A percentile compares a stretch with the other conserved stretches of the same genome.
Conservation (phyloP, 345 rosid species). For the Viola odorata region DNA sequence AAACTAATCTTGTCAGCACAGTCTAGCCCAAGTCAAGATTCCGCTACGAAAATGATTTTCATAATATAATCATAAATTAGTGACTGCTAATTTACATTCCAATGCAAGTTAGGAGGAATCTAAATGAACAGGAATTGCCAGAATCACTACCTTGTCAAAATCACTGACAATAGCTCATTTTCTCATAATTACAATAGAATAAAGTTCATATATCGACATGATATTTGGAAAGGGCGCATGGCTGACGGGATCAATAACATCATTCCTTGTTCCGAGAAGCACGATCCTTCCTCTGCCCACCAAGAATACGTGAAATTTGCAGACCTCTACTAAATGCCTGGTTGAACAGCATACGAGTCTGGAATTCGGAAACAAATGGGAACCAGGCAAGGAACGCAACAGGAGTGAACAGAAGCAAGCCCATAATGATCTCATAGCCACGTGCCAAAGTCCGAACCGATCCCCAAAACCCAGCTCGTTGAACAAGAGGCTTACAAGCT, state of each 20-base stretch:
- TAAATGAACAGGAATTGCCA: too few relatives aligned
- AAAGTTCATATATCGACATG: too few relatives aligned
- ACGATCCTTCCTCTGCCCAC: slow-evolving; percentile 83
- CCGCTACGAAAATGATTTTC: too few relatives aligned
- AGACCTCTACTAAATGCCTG: slow-evolving; percentile 99
- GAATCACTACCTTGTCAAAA: too few relatives aligned
- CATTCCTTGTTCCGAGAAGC: slow-evolving; percentile 73
- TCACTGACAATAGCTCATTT: too few relatives aligned
- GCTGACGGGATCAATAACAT: not conserved
- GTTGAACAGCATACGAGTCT: slow-evolving; percentile 99
- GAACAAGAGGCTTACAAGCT: slow-evolving; percentile 78
- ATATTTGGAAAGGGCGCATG: too few relatives aligned
- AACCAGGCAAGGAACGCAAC: slow-evolving; percentile 99
- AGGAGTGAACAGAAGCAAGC: slow-evolving; percentile 89
- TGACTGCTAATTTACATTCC: too few relatives aligned
- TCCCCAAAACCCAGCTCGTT: slow-evolving; percentile 81
- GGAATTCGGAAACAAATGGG: slow-evolving; percentile 96
- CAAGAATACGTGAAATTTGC: slow-evolving; percentile 97
- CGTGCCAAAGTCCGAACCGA: slow-evolving; percentile 87
- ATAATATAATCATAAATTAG: too few relatives aligned
- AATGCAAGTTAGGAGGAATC: too few relatives aligned
- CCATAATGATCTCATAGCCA: slow-evolving; percentile 90
- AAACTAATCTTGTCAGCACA: too few relatives aligned
- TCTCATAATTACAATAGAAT: too few relatives aligned
- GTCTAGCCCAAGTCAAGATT: too few relatives aligned